These are phyloP conservation scores for Backusella psychrophila DNA, from an alignment of 192 early-diverging fungal genomes.

Conservation along the genomic window DNA sequence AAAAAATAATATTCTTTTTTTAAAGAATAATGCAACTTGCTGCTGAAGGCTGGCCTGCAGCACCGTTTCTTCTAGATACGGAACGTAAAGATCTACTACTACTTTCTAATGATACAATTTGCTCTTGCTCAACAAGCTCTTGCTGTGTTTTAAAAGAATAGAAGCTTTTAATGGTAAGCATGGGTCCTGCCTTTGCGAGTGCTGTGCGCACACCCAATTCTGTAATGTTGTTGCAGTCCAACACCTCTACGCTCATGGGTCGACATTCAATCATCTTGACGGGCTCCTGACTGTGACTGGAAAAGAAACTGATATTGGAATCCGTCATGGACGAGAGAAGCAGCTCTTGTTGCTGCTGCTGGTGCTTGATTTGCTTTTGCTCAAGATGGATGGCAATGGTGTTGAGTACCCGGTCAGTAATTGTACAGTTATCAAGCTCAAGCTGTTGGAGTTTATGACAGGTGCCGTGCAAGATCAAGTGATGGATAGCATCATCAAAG, in stretches of 20 bases:
- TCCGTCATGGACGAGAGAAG: slow-evolving; percentile 28
- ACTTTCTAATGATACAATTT: not conserved
- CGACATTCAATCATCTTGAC: not conserved
- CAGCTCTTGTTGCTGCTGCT: slow-evolving; percentile 36
- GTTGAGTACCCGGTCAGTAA: slow-evolving; percentile 43
- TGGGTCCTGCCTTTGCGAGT: slow-evolving; percentile 30
- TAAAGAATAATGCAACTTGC: slow-evolving; percentile 20
- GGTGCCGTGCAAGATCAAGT: slow-evolving; percentile 27
- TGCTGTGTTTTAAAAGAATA: slow-evolving; percentile 40
- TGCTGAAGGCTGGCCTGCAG: slow-evolving; percentile 7
- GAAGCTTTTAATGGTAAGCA: slow-evolving; percentile 45
- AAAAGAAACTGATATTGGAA: slow-evolving; percentile 8
- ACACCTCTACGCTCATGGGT: slow-evolving; percentile 37
- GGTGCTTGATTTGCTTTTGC: slow-evolving; percentile 37
- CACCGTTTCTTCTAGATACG: not conserved
- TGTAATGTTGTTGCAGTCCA: slow-evolving; percentile 51
- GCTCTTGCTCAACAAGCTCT: not conserved
- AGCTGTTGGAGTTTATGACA: slow-evolving; percentile 36
- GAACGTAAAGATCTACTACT: not conserved
- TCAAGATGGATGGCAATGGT: slow-evolving; percentile 45
- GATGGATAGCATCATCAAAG: slow-evolving; percentile 31
- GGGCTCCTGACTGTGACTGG: not conserved
- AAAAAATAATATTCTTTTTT: not conserved
- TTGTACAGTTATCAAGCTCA: slow-evolving; percentile 45
- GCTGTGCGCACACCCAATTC: slow-evolving; percentile 42